A percentile compares a stretch with the other conserved stretches of the same genome.
These are phyloP conservation scores for Bifiguratus adelaidae DNA, from an alignment of 192 early-diverging fungal genomes.

Conservation along the genomic window DNA sequence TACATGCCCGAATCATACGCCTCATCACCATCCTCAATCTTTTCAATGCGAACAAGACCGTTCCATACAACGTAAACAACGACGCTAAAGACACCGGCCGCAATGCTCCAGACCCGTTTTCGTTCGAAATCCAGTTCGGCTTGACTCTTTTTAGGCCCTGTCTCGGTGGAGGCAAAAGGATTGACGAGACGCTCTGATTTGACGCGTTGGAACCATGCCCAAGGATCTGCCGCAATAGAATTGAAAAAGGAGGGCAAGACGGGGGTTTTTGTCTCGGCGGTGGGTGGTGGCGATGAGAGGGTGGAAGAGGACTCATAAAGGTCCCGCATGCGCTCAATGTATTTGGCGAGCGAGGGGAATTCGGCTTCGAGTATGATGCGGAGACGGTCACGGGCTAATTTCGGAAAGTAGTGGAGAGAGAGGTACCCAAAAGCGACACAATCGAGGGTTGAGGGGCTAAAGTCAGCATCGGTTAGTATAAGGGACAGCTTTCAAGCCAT, in stretches of 20 bases:
- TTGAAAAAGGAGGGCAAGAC: constrained; percentile 28
- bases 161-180: constrained; percentile 4
- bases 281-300: constrained; percentile 22
- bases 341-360: constrained; percentile 54
- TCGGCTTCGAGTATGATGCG: constrained; percentile 54
- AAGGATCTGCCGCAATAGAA: constrained; percentile 17
- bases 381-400: constrained; percentile 56
- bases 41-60: constrained; percentile 44
- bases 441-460: constrained; percentile 64
- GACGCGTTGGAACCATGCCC: constrained; percentile 25
- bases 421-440: constrained; percentile 77
- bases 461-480: neutral
- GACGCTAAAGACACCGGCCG: constrained; percentile 30
- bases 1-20: constrained; percentile 23
- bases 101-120: constrained; percentile 37
- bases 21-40: constrained; percentile 24
- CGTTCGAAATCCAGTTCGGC: constrained; percentile 37
- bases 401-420: constrained; percentile 63
- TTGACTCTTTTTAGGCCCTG: constrained; percentile 19
- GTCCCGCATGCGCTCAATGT: constrained; percentile 45
- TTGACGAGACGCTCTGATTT: constrained; percentile 1
- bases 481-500: neutral
- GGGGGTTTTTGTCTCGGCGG: constrained; percentile 11
- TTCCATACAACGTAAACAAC: constrained; percentile 44
- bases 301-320: too few relatives aligned